Evolutionary conservation across 2,329 filamentous ascomycete genomes (phyloP).

Genomic region (Karstenula rhodostoma): DNA sequence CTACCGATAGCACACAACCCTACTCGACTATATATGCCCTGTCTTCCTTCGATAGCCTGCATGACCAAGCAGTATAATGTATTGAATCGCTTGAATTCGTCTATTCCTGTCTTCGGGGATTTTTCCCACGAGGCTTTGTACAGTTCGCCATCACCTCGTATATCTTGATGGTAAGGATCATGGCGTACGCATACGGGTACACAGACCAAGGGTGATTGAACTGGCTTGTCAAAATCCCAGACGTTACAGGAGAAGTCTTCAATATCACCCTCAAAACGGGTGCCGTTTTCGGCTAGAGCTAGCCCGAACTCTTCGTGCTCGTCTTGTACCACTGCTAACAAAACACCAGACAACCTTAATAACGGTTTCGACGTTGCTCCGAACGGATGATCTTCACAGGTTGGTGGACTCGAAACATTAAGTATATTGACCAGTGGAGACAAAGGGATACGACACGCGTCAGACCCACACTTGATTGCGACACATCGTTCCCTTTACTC

Average conservation of each 20-base stretch:
- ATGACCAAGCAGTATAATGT: constrained; percentile 1
- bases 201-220: background rate
- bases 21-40: constrained; percentile 7
- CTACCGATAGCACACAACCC: background rate
- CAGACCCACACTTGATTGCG: constrained; percentile 2
- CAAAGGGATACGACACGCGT: constrained; percentile 1
- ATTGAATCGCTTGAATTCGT: constrained; percentile 3
- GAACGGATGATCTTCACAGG: constrained; percentile 2
- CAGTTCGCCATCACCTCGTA: background rate
- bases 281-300: constrained; percentile 1
- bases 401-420: constrained; percentile 5
- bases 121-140: constrained; percentile 7
- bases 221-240: background rate
- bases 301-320: constrained; percentile 4
- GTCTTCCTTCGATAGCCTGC: background rate
- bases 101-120: background rate
- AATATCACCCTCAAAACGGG: constrained; percentile 1
- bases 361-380: constrained; percentile 3
- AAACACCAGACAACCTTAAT: background rate
- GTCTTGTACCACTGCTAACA: background rate
- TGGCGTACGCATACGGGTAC: constrained; percentile 3
- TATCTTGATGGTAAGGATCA: background rate
- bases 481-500: too few species aligned
- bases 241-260: background rate
- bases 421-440: constrained; percentile 3